Evolutionary conservation across 2,329 filamentous ascomycete genomes (phyloP).

Genomic region (Stagonosporopsis rhizophila): DNA sequence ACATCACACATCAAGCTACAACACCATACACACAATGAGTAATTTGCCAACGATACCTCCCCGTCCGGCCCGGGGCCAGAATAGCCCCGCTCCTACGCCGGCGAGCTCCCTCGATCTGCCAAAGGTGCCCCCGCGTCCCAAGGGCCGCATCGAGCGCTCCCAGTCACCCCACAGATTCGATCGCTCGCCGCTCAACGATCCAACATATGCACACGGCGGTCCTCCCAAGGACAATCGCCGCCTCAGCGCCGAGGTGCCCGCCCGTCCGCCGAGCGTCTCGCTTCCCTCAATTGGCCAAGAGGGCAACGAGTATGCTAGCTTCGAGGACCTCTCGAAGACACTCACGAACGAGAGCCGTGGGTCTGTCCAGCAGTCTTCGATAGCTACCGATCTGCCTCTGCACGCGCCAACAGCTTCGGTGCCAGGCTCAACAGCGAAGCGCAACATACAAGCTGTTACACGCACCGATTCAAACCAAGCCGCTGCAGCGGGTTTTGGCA

Average conservation of each 20-base stretch:
- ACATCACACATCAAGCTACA: slow-evolving; percentile 21
- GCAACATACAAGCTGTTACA: slow-evolving; percentile 82
- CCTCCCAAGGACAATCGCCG: slow-evolving; percentile 43
- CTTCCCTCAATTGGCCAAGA: slow-evolving; percentile 89
- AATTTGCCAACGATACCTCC: slow-evolving; percentile 65
- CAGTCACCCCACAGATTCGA: slow-evolving; percentile 80
- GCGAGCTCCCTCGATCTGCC: slow-evolving; percentile 63
- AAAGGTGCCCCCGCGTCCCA: slow-evolving; percentile 79
- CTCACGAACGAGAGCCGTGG: slow-evolving; percentile 40
- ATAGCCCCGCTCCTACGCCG: slow-evolving; percentile 50
- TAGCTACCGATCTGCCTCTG: slow-evolving; percentile 82
- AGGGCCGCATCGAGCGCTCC: slow-evolving; percentile 73
- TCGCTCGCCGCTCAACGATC: slow-evolving; percentile 84
- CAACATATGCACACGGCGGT: slow-evolving; percentile 57
- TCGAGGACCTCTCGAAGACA: slow-evolving; percentile 53
- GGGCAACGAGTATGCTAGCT: slow-evolving; percentile 82
- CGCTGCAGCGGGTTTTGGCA: slow-evolving; percentile 83
- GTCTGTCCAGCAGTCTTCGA: slow-evolving; percentile 75
- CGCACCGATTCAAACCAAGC: slow-evolving; percentile 89
- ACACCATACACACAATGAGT: slow-evolving; percentile 52
- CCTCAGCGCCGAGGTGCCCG: slow-evolving; percentile 52
- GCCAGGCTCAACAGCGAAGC: slow-evolving; percentile 79
- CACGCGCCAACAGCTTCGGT: slow-evolving; percentile 89
- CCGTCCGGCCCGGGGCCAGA: slow-evolving; percentile 64
- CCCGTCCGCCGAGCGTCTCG: slow-evolving; percentile 76